phyloP scores from a whole-genome alignment of 345 rosid genomes.

The Aethionema arabicum region DNA sequence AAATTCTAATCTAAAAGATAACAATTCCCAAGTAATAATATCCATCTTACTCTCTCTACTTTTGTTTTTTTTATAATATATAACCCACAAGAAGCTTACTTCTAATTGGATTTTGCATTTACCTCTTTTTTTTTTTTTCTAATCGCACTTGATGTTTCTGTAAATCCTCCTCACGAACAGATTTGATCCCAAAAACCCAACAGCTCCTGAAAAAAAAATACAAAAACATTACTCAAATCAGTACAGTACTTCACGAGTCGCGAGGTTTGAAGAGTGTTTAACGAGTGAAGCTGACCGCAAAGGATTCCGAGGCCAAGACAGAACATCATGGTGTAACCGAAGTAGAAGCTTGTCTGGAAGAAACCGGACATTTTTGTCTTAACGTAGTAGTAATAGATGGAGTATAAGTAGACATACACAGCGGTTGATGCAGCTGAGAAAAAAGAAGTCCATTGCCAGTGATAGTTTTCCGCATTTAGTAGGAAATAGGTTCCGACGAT shows the following conservation, averaged over 20 bases:
- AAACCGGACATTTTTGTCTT: constrained; percentile 97
- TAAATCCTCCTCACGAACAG: constrained; percentile 94
- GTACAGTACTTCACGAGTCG: not conserved
- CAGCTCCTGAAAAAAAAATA: constrained; percentile 63
- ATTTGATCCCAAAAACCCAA: constrained; percentile 88
- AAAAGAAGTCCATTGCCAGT: constrained; percentile 98
- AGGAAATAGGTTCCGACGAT: constrained; percentile 91
- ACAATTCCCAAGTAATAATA: not conserved
- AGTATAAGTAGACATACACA: constrained; percentile 82
- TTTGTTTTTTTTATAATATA: constrained; percentile 30
- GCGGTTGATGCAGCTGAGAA: constrained; percentile 96
- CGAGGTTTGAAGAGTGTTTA: not conserved
- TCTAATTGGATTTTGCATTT: constrained; percentile 14
- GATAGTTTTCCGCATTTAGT: constrained; percentile 93
- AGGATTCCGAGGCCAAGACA: constrained; percentile 94
- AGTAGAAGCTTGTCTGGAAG: constrained; percentile 96
- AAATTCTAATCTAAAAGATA: constrained; percentile 32
- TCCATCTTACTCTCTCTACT: constrained; percentile 16
- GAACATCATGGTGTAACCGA: constrained; percentile 95
- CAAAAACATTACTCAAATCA: constrained; percentile 2
- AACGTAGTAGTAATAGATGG: constrained; percentile 83
- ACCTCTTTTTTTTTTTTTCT: constrained; percentile 29
- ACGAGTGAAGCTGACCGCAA: constrained; percentile 61
- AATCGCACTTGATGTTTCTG: constrained; percentile 97
- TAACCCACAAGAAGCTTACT: constrained; percentile 22